Evolutionary conservation across 805 yeast genomes (phyloP).

Genomic region (Candida vaughaniae): DNA sequence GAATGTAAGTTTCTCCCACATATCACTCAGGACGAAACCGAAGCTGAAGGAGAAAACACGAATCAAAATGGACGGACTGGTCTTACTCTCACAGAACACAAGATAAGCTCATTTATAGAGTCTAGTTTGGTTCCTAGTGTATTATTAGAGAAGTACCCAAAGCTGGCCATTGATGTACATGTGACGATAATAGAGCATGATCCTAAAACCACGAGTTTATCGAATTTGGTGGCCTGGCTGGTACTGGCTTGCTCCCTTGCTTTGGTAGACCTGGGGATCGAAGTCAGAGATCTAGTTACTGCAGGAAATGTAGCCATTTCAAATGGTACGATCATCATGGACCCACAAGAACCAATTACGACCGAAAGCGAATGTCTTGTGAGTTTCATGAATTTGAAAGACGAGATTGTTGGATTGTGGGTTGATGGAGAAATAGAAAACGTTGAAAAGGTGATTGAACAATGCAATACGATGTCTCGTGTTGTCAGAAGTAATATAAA

Average conservation of each 20-base stretch:
- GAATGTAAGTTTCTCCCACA: conserved; percentile 55
- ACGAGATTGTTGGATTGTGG: conserved; percentile 63
- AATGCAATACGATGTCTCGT: conserved; percentile 44
- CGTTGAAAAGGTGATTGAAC: conserved; percentile 36
- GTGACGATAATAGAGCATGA: conserved; percentile 52
- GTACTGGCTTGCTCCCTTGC: conserved; percentile 71
- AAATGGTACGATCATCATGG: conserved; percentile 16
- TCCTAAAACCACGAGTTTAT: conserved; percentile 16
- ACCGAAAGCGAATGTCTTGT: conserved; percentile 39
- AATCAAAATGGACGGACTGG: conserved; percentile 23
- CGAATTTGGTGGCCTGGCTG: conserved; percentile 49
- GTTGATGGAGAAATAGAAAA: conserved; percentile 27
- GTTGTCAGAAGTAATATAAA: conserved; percentile 46
- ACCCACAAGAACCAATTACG: conserved; percentile 16
- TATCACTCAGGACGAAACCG: conserved; percentile 31
- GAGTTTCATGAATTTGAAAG: conserved; percentile 54
- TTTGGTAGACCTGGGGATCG: conserved; percentile 81
- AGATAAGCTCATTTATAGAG: conserved; percentile 51
- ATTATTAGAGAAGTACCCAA: conserved; percentile 75
- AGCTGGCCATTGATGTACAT: conserved; percentile 80
- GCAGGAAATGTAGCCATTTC: conserved; percentile 46
- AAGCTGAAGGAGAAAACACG: conserved; percentile 7
- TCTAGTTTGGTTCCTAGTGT: conserved; percentile 54
- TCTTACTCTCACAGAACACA: conserved; percentile 41
- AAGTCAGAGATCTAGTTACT: conserved; percentile 72